Conservation (phyloP, 1,139 yeast genomes). For the Taphrina flavorubra region DNA sequence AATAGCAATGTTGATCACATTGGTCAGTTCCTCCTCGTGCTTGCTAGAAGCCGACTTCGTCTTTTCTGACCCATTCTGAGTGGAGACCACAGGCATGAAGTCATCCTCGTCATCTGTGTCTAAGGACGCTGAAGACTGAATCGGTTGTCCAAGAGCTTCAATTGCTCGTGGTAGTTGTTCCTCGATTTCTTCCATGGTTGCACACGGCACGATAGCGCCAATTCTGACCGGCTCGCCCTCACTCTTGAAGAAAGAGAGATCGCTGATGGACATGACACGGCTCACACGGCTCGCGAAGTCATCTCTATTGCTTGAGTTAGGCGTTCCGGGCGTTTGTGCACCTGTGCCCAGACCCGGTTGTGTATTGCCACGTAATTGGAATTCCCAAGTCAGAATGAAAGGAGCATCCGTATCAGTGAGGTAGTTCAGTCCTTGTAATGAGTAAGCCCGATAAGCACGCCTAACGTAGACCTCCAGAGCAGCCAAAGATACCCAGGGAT, state of each 20-base stretch:
- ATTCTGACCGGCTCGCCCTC: constrained; percentile 70
- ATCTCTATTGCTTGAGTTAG: constrained; percentile 47
- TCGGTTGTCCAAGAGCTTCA: constrained; percentile 61
- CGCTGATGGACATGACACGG: constrained; percentile 91
- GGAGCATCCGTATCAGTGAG: constrained; percentile 60
- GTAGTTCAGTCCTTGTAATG: constrained; percentile 75
- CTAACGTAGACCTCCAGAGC: constrained; percentile 96
- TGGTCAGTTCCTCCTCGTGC: constrained; percentile 58
- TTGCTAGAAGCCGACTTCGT: constrained; percentile 11
- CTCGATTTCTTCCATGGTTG: constrained; percentile 86
- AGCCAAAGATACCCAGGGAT: constrained; percentile 89
- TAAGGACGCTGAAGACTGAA: constrained; percentile 52
- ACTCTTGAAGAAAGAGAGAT: constrained; percentile 74
- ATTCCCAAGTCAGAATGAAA: constrained; percentile 85
- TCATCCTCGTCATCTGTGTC: constrained; percentile 49
- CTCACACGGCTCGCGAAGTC: constrained; percentile 51
- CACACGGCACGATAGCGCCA: constrained; percentile 84
- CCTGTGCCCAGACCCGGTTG: constrained; percentile 58
- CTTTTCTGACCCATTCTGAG: constrained; percentile 44
- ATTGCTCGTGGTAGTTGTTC: constrained; percentile 79
- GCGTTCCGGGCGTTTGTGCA: constrained; percentile 40
- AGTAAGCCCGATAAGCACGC: constrained; percentile 96
- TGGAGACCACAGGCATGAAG: constrained; percentile 51
- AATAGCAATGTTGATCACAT: constrained; percentile 81
- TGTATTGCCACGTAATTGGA: constrained; percentile 77